Percentiles rank a stretch among this genome's conserved stretches.
Conservation (phyloP, 2,329 filamentous ascomycete genomes). For the Microthyrium microscopicum region DNA sequence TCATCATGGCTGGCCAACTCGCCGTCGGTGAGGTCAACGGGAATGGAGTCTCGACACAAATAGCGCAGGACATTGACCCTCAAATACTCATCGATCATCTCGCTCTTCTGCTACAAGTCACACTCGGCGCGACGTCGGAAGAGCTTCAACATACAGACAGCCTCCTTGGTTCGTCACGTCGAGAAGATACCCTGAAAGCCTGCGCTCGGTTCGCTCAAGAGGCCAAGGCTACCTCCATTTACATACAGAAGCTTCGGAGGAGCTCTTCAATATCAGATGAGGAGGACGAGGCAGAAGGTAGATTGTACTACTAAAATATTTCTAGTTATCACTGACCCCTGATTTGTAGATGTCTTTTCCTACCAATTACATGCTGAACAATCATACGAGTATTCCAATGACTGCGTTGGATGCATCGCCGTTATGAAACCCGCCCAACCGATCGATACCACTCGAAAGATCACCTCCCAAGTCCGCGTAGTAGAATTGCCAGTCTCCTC, state of each 20-base stretch:
- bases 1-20: conserved; percentile 22
- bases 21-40: conserved; percentile 23
- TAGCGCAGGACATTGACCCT: conserved; percentile 27
- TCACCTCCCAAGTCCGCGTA: conserved; percentile 80
- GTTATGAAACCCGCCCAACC: conserved; percentile 80
- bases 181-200: conserved; percentile 67
- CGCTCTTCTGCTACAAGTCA: conserved; percentile 29
- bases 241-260: conserved; percentile 40
- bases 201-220: conserved; percentile 84
- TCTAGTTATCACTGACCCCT: neutral
- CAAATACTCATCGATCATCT: conserved; percentile 32
- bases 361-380: conserved; percentile 1
- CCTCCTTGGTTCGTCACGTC: conserved; percentile 56
- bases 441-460: conserved; percentile 66
- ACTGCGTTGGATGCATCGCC: conserved; percentile 73
- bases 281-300: neutral
- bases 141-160: conserved; percentile 72
- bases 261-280: conserved; percentile 31
- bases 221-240: conserved; percentile 61
- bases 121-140: conserved; percentile 37
- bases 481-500: conserved; percentile 70
- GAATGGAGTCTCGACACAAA: conserved; percentile 17
- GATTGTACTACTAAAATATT: conserved; percentile 1
- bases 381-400: conserved; percentile 35
- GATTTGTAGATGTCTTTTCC: neutral